Base-by-base conservation (phyloP, 805 yeast species). In the Yarrowia hollandica region DNA sequence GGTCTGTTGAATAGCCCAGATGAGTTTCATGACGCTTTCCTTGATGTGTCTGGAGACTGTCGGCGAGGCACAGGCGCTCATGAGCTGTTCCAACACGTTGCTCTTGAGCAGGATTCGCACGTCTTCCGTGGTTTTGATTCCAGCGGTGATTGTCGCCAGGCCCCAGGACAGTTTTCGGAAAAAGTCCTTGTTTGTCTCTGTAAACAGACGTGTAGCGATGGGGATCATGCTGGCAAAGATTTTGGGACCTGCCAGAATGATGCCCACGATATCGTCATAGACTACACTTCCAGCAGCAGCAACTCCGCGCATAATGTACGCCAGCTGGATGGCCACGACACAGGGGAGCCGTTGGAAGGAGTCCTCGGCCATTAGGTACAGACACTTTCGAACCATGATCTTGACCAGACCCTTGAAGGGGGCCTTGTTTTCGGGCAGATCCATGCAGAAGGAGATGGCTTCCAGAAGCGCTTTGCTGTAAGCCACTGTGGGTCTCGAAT, bases 281-380 rank as follows among this genome's bases (percentile, higher is more conserved):
- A 92, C 69, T 64, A 77, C 79, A 62, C 88, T 92, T 0, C 84
- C 82, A 0, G 97, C 96, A 62, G 84, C 82, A 5, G 77, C 69
- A 60, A 88, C 68, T 1, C 88, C 74, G 2, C 82, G 79, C 4
- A 82, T 72, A 34, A 90, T 68, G 55, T 80, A 77, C 0, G 89
- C 79, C 35, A 84, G 70, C 59, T 82, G 68, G 15, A 76, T 72
- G 71, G 86, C 80, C n/a, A 84, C 73, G 15, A 85, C 62, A 3
- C 84, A 78, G 0, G 83, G 66, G 5, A 79, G 48, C 1, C 42
- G 38, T 9, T 39, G 39, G 2, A 26, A 52, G 6, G 52, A 39
- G 23, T 46, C 19, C 30, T 60, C 52, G 30, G 28, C 50, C 39
- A 48, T 33, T 7, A 33, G 14, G 39, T 15, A 28, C n/a, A 26